Conservation (phyloP, 169 alveolate species). For the Theileria sp. region DNA sequence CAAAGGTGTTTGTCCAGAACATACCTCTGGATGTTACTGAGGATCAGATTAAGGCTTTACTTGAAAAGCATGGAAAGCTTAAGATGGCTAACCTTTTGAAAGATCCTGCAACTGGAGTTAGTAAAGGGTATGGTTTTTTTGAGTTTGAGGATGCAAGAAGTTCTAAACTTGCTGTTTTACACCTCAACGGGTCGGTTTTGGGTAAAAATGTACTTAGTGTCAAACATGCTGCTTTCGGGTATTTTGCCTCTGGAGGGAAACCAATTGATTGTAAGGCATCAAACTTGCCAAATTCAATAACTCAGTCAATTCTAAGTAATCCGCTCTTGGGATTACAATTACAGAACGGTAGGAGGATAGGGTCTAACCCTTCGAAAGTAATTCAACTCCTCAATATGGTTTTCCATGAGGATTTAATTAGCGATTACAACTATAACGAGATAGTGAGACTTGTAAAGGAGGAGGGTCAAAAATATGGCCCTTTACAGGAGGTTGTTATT, state of each 20-base stretch:
- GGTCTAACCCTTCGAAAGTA: conserved; percentile 81
- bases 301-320: conserved; percentile 79
- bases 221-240: conserved; percentile 65
- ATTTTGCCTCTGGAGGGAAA: conserved; percentile 61
- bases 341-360: conserved; percentile 81
- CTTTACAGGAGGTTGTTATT: conserved; percentile 80
- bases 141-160: conserved; percentile 82
- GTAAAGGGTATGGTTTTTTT: conserved; percentile 84
- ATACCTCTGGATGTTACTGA: conserved; percentile 81
- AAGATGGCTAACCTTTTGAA: conserved; percentile 72
- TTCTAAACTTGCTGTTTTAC: conserved; percentile 81
- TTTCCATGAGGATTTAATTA: conserved; percentile 82
- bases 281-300: conserved; percentile 78
- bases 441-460: conserved; percentile 72
- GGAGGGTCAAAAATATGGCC: conserved; percentile 85
- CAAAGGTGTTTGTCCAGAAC: conserved; percentile 79
- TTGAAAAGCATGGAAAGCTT: conserved; percentile 81
- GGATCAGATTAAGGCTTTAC: conserved; percentile 72
- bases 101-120: conserved; percentile 79
- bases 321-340: conserved; percentile 82
- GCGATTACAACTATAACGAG: conserved; percentile 78
- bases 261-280: conserved; percentile 76
- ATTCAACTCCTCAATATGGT: conserved; percentile 84
- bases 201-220: conserved; percentile 69
- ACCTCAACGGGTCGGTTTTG: conserved; percentile 72